phyloP scores from a whole-genome alignment of 768 basidiomycete genomes.

The Boletus patriciae region DNA sequence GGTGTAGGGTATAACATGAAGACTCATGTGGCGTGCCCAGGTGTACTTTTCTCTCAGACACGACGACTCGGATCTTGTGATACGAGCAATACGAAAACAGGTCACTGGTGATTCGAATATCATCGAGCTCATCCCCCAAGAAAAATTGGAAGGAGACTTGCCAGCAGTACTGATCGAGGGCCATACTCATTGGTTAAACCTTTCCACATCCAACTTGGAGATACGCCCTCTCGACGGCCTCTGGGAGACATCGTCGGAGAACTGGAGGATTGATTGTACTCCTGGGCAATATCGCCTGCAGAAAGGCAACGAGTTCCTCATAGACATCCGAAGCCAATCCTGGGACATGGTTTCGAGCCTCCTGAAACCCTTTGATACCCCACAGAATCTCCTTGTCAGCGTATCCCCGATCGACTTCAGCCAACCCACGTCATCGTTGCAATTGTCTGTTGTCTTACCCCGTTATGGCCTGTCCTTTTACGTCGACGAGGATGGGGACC shows the following conservation, averaged over 20 bases:
- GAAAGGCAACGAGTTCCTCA: constrained; percentile 9
- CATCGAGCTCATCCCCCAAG: constrained; percentile 28
- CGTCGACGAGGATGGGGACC: constrained; percentile 30
- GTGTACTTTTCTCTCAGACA: constrained; percentile 24
- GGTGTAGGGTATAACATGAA: background rate
- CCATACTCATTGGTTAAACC: constrained; percentile 34
- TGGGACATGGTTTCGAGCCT: constrained; percentile 29
- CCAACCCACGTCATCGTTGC: background rate
- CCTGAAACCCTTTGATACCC: constrained; percentile 25
- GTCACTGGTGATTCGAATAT: background rate
- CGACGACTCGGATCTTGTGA: constrained; percentile 10
- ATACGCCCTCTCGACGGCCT: constrained; percentile 25
- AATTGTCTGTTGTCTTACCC: constrained; percentile 36
- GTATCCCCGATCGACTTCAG: background rate
- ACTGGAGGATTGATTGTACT: constrained; percentile 27
- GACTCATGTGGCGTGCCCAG: constrained; percentile 3
- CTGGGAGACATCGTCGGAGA: constrained; percentile 27
- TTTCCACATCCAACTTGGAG: constrained; percentile 24
- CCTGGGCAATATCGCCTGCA: constrained; percentile 8
- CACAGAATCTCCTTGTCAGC: constrained; percentile 24
- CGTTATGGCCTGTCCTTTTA: constrained; percentile 44
- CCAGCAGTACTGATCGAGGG: constrained; percentile 23
- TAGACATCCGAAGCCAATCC: constrained; percentile 29
- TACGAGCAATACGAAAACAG: constrained; percentile 10
- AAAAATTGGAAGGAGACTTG: constrained; percentile 25